These are phyloP conservation scores for Penicillium aurantiogriseum DNA, from an alignment of 2,329 filamentous ascomycete genomes.

Conservation along the genomic window DNA sequence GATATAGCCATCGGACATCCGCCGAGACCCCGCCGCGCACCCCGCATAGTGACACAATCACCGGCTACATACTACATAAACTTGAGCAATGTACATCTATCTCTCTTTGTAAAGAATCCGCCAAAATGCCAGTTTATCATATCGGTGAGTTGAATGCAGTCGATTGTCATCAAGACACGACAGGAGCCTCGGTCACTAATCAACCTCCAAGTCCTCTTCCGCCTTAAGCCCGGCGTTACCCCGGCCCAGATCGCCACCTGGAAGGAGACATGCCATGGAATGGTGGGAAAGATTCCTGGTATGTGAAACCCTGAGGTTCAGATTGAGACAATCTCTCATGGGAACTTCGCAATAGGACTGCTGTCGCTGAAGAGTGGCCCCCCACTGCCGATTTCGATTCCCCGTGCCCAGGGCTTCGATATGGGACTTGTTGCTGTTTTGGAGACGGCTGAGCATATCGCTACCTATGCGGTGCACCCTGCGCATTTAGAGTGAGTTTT, in stretches of 20 bases:
- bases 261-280: slow-evolving; percentile 30
- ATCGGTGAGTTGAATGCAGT: slow-evolving; percentile 31
- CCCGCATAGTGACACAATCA: background rate
- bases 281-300: slow-evolving; percentile 47
- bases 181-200: background rate
- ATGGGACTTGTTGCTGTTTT: slow-evolving; percentile 48
- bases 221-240: slow-evolving; percentile 42
- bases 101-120: background rate
- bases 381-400: slow-evolving; percentile 42
- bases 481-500: slow-evolving; percentile 46
- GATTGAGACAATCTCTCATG: background rate
- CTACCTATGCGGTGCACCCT: slow-evolving; percentile 46
- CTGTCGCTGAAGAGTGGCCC: slow-evolving; percentile 36
- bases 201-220: slow-evolving; percentile 40
- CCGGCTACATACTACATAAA: background rate
- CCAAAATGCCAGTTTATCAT: slow-evolving; percentile 43
- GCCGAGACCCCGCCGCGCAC: background rate
- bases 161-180: background rate
- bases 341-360: slow-evolving; percentile 24
- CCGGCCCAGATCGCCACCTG: slow-evolving; percentile 35
- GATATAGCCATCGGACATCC: slow-evolving; percentile 3
- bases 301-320: background rate
- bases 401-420: slow-evolving; percentile 47
- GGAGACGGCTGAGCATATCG: slow-evolving; percentile 44
- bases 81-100: background rate